Evolutionary conservation across 2,329 filamentous ascomycete genomes (phyloP).

Genomic region (Dactylonectria estremocensis): DNA sequence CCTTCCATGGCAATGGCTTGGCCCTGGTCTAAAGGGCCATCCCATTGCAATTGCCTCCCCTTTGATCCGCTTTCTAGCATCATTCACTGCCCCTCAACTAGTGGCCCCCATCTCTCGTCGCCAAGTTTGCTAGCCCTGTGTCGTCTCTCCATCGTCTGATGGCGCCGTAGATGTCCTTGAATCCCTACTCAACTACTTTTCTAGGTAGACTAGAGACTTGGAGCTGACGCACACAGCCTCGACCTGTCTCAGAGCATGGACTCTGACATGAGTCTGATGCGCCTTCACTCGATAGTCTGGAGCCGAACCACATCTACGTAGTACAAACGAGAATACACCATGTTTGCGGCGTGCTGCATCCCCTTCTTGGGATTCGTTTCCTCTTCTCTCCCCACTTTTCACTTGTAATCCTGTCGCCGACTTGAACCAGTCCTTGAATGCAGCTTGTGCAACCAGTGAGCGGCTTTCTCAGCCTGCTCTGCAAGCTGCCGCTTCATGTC

Average conservation of each 20-base stretch:
- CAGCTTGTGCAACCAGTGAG: conserved; percentile 2
- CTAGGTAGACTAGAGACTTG: not conserved
- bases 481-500: conserved; percentile 12
- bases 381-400: conserved; percentile 2
- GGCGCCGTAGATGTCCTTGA: not conserved
- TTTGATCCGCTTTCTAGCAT: not conserved
- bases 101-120: not conserved
- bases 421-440: conserved; percentile 2
- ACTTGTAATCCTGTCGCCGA: not conserved
- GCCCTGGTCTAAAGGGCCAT: not conserved
- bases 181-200: not conserved
- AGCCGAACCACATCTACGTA: conserved; percentile 4
- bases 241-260: not conserved
- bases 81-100: not conserved
- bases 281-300: not conserved
- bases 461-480: conserved; percentile 7
- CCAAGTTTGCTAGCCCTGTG: not conserved
- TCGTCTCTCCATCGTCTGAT: not conserved
- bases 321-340: not conserved
- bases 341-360: conserved; percentile 9
- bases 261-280: not conserved
- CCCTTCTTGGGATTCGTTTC: not conserved
- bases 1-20: not conserved
- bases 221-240: not conserved
- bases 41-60: not conserved